A percentile compares a stretch with the other conserved stretches of the same genome.
Conservation (phyloP, 2,329 filamentous ascomycete genomes). For the Neodidymelliopsis sp. region DNA sequence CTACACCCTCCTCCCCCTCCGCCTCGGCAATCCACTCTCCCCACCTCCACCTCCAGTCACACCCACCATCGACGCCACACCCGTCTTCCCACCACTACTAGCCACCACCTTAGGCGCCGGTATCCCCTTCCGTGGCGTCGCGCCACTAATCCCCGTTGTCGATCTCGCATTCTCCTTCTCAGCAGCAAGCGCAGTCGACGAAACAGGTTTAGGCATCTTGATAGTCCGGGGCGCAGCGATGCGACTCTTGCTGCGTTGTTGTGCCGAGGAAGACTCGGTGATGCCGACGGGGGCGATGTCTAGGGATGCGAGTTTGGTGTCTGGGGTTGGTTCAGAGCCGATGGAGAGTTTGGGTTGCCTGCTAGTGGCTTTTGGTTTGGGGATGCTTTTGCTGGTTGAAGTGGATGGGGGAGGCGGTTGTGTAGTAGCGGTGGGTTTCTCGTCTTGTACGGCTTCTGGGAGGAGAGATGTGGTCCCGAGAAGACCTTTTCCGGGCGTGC, state of each 20-base stretch:
- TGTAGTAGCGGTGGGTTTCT: slow-evolving; percentile 25
- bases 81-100: slow-evolving; percentile 12
- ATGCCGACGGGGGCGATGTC: slow-evolving; percentile 35
- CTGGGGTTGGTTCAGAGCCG: slow-evolving; percentile 17
- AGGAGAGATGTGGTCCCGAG: slow-evolving; percentile 39
- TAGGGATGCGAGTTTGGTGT: slow-evolving; percentile 28
- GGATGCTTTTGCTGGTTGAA: slow-evolving; percentile 20
- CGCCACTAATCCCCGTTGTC: slow-evolving; percentile 29
- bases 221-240: slow-evolving; percentile 47
- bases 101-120: slow-evolving; percentile 31
- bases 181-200: slow-evolving; percentile 8
- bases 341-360: slow-evolving; percentile 35
- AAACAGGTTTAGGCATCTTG: slow-evolving; percentile 35
- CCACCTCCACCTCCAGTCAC: slow-evolving; percentile 22
- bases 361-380: slow-evolving; percentile 26
- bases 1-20: slow-evolving; percentile 36
- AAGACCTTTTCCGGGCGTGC: slow-evolving; percentile 49
- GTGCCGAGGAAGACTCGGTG: slow-evolving; percentile 28
- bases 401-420: not conserved
- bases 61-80: not conserved
- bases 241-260: slow-evolving; percentile 43
- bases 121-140: slow-evolving; percentile 43
- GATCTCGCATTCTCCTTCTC: slow-evolving; percentile 33
- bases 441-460: slow-evolving; percentile 36
- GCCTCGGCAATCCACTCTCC: slow-evolving; percentile 42